These are phyloP conservation scores for Vitis rupestris DNA, from an alignment of 164 flowering plant species.

Conservation along the genomic window DNA sequence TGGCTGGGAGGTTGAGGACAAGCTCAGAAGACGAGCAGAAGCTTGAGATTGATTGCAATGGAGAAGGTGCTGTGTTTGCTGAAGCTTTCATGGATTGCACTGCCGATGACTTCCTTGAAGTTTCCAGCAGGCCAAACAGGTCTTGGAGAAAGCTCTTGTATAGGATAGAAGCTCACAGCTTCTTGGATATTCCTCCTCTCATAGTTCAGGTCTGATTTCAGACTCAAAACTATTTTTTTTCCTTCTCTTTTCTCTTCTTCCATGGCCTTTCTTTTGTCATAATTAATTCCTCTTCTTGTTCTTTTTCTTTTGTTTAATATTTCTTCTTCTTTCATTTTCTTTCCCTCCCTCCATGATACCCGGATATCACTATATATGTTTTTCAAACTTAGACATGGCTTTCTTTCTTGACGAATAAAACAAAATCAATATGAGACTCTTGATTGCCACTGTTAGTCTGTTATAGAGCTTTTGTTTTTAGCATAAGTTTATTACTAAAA, in stretches of 20 bases:
- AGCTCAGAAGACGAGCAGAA: conserved; percentile 42
- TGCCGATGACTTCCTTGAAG: conserved; percentile 54
- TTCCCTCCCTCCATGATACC: no score
- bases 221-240: no score
- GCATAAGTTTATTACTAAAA: no score
- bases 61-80: conserved; percentile 80
- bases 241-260: background rate
- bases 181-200: conserved; percentile 82
- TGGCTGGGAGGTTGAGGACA: conserved; percentile 77
- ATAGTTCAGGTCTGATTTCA: conserved; percentile 59
- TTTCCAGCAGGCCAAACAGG: conserved; percentile 55
- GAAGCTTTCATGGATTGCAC: conserved; percentile 75
- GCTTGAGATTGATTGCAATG: conserved; percentile 80
- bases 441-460: no score
- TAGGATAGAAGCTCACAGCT: conserved; percentile 55
- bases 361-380: no score
- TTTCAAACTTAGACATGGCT: no score
- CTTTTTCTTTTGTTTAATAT: background rate
- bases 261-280: background rate
- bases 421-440: no score
- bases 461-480: no score
- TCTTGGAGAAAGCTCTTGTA: conserved; percentile 86
- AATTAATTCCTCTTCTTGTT: background rate
- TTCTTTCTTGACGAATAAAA: no score
- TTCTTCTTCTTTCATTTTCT: no score